Percentiles rank a stretch among this genome's conserved stretches.
phyloP scores from a whole-genome alignment of 2,329 filamentous ascomycete genomes.

The Fusarium sulawesiense region DNA sequence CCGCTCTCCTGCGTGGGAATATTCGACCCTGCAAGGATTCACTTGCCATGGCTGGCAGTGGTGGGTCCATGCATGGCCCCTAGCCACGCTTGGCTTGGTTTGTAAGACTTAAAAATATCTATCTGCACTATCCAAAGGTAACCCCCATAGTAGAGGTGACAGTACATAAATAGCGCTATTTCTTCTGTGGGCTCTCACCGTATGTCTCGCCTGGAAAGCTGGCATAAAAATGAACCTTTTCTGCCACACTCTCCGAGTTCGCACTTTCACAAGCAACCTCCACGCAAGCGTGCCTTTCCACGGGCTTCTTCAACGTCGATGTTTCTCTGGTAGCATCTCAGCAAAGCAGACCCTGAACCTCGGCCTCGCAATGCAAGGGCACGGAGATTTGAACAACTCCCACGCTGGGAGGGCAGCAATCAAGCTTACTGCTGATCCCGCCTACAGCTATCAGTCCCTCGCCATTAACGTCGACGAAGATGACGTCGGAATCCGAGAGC shows the following conservation, averaged over 20 bases:
- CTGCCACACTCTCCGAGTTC: not conserved
- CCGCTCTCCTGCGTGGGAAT: no score
- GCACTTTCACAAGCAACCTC: not conserved
- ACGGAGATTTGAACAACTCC: constrained; percentile 1
- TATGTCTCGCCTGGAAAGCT: not conserved
- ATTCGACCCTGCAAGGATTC: no score
- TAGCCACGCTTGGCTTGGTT: no score
- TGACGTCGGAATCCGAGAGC: not conserved
- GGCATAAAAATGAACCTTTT: not conserved
- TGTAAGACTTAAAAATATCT: no score
- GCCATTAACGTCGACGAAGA: not conserved
- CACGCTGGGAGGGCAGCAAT: not conserved
- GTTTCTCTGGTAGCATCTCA: not conserved
- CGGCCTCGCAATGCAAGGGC: not conserved
- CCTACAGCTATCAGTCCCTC: not conserved
- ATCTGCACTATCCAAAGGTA: no score
- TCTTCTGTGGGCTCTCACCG: not conserved
- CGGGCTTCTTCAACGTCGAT: not conserved
- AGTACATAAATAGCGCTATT: no score
- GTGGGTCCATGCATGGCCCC: no score
- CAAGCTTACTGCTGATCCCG: not conserved
- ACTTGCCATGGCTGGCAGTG: no score
- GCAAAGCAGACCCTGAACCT: not conserved
- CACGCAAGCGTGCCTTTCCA: not conserved
- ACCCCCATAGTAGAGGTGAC: no score